Conservation (phyloP, 225 moss, liverwort and hornwort species). For the Ulota crispa region DNA sequence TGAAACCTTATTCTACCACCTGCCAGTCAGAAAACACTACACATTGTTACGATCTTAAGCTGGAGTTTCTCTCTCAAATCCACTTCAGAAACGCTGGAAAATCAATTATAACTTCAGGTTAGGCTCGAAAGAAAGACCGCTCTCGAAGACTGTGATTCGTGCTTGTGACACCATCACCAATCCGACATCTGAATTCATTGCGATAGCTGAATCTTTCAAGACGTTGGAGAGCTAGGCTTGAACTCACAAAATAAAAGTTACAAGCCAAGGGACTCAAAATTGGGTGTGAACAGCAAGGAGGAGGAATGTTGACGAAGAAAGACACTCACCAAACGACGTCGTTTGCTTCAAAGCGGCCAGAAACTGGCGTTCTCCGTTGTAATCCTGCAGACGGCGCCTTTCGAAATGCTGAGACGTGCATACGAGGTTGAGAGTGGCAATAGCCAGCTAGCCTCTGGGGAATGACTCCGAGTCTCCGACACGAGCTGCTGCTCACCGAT, state of each 20-base stretch:
- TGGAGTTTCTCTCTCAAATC: too few species aligned
- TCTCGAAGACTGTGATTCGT: too few species aligned
- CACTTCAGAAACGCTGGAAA: too few species aligned
- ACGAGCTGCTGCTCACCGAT: background rate
- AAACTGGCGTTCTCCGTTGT: background rate
- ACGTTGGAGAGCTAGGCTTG: background rate
- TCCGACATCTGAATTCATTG: background rate
- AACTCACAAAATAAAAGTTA: background rate
- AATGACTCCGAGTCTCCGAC: constrained; percentile 9
- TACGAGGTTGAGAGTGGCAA: background rate
- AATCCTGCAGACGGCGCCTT: background rate
- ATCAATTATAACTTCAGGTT: too few species aligned
- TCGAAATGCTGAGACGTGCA: background rate
- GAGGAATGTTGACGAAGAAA: background rate
- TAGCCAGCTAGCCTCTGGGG: background rate
- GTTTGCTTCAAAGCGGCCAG: background rate
- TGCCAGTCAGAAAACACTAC: constrained; percentile 11
- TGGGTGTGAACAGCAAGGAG: background rate
- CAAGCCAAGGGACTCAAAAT: background rate
- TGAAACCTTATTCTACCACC: background rate
- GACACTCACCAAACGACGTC: constrained; percentile 18
- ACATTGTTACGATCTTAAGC: background rate
- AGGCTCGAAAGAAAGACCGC: too few species aligned
- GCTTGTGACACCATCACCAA: too few species aligned
- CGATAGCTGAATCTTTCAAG: background rate